phyloP scores from a whole-genome alignment of 2,329 filamentous ascomycete genomes.

The Alternaria postmessia region DNA sequence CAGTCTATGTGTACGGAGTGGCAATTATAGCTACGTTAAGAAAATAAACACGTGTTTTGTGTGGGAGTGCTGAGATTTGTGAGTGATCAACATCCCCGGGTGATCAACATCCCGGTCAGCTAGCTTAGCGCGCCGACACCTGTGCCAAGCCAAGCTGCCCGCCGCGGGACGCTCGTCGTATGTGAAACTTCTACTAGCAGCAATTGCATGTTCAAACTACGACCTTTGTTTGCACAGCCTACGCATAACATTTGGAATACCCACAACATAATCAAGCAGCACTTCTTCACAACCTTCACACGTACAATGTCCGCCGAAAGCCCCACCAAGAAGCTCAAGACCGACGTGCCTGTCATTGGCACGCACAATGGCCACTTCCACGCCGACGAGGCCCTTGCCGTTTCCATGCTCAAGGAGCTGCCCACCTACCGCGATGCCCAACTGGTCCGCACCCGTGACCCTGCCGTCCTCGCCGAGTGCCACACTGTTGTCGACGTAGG shows the following conservation, averaged over 20 bases:
- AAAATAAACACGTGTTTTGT: too few relatives aligned
- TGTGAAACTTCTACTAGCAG: conserved; percentile 18
- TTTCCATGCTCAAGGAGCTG: conserved; percentile 91
- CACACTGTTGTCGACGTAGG: conserved; percentile 98
- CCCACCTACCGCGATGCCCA: conserved; percentile 77
- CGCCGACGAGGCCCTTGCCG: conserved; percentile 95
- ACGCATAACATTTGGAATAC: background rate
- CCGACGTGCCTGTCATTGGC: conserved; percentile 73
- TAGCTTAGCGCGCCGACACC: conserved; percentile 13
- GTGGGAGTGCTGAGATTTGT: too few relatives aligned
- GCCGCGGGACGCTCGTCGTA: conserved; percentile 13
- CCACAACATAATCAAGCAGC: background rate
- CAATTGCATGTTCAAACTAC: conserved; percentile 30
- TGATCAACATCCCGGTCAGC: too few relatives aligned
- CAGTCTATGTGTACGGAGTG: too few relatives aligned
- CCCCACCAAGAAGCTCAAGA: conserved; percentile 83
- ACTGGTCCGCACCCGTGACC: conserved; percentile 88
- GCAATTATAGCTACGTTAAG: too few relatives aligned
- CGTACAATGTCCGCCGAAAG: conserved; percentile 46
- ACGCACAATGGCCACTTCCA: conserved; percentile 99
- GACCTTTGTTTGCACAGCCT: conserved; percentile 7
- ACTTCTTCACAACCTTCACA: background rate
- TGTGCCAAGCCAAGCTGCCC: conserved; percentile 22
- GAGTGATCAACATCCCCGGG: too few relatives aligned
- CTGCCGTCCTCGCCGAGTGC: conserved; percentile 77